phyloP scores from a whole-genome alignment of 2,329 filamentous ascomycete genomes.

The Fusarium chuoi region DNA sequence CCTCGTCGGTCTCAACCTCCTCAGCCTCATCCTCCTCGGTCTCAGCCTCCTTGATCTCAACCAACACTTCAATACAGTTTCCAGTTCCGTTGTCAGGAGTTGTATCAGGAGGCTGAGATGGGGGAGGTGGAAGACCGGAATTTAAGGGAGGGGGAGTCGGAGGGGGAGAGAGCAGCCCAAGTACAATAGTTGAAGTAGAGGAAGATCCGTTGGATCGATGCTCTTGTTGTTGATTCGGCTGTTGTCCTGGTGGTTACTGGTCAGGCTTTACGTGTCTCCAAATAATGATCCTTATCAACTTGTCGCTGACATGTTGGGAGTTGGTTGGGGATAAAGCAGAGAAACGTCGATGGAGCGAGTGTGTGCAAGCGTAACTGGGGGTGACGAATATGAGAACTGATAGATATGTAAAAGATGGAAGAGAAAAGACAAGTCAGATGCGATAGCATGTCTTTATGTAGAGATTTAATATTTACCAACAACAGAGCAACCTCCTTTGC shows the following conservation, averaged over 20 bases:
- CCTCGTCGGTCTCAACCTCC: neutral
- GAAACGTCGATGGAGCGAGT: neutral
- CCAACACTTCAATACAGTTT: neutral
- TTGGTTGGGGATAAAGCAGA: neutral
- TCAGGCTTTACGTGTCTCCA: neutral
- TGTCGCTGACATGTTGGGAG: neutral
- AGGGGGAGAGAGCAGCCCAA: neutral
- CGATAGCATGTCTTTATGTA: neutral
- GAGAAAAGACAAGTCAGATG: neutral
- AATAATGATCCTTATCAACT: neutral
- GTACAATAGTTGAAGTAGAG: neutral
- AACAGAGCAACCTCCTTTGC: no score
- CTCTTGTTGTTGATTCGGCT: neutral
- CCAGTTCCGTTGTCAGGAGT: neutral
- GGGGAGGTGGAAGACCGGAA: neutral
- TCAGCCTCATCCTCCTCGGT: neutral
- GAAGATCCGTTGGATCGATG: neutral
- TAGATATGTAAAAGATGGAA: neutral
- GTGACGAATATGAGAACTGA: neutral
- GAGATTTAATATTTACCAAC: neutral
- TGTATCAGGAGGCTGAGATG: neutral
- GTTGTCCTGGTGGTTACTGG: neutral
- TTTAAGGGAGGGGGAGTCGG: neutral
- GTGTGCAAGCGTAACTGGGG: neutral
- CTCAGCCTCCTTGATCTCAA: neutral